Base-by-base conservation (phyloP, 1,284 basidiomycete species). In the Rhodotorula sp. region DNA sequence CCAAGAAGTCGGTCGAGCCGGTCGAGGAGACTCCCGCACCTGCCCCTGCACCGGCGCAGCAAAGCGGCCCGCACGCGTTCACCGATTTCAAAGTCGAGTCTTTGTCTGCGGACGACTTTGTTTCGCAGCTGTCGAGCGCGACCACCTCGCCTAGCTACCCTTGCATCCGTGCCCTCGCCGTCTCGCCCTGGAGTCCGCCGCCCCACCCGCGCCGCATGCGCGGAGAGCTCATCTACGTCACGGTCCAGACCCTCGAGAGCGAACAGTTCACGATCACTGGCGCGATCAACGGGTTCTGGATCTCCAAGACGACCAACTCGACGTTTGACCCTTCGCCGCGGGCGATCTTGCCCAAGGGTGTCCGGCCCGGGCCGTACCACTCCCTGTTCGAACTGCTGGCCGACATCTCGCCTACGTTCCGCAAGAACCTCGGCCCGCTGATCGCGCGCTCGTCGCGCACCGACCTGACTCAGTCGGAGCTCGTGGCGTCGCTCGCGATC, bases 181-280 rank as follows among this genome's bases (percentile, higher is more conserved):
- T 87, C 62, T 84, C 85, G 38, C 82, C 83, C n/a, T 87, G 86
- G 85, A 86, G 85, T 78, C 85, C 85, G 34, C 84, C 85, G 12
- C 84, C 85, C 34, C 84, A 85, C 73, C 80, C 82, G 50, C 83
- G 83, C 56, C 82, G 85, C 55, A 72, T 78, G 70, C 80, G 82
- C 62, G 85, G 85, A 50, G 85, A 86, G 77, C 82, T 85, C 69
- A 81, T 86, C 67, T 87, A 87, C 78, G 80, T 87, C 62, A 83
- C 82, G 59, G 79, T 85, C 60, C 81, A 82, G 52, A 83, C 85
- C 3, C 82, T 86, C 60, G 86, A 87, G 78, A 85, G 85, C 72
- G 86, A 86, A 68, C 80, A 81, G 19, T 79, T 82, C 77, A 85
- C 84, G 68, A 78, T 87, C 72, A 83, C 85, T 31, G 84, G 84